A percentile compares a stretch with the other conserved stretches of the same genome.
These are phyloP conservation scores for Flueggea neowawraea DNA, from an alignment of 441 rosid genomes.

Conservation along the genomic window DNA sequence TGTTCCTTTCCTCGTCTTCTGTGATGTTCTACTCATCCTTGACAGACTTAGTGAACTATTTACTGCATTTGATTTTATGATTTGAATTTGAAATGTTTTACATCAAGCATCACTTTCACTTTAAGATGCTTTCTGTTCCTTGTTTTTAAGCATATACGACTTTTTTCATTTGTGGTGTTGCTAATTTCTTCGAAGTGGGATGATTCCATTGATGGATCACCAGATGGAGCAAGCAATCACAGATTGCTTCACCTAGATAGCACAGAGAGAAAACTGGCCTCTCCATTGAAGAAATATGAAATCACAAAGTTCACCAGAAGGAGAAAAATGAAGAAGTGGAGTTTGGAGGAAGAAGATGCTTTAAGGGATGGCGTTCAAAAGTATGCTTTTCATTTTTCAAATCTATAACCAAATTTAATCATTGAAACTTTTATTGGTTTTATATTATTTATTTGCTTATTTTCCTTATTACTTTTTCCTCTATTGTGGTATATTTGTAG, in stretches of 20 bases:
- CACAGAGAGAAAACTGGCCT: slow-evolving; percentile 24
- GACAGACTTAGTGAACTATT: too few relatives aligned
- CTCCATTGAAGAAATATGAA: slow-evolving; percentile 34
- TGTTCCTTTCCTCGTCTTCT: too few relatives aligned
- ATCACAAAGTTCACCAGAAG: slow-evolving; percentile 19
- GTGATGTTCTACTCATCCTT: too few relatives aligned
- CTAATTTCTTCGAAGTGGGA: slow-evolving; percentile 35
- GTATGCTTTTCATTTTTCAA: slow-evolving; percentile 21
- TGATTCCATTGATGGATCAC: slow-evolving; percentile 36
- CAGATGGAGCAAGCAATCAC: slow-evolving; percentile 18
- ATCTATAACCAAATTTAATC: not conserved
- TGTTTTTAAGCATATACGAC: not conserved
- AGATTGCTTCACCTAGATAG: slow-evolving; percentile 21
- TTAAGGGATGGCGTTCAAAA: slow-evolving; percentile 33
- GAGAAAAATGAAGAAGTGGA: slow-evolving; percentile 41
- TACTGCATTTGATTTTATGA: too few relatives aligned
- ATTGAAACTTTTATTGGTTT: not conserved
- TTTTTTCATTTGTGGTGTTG: not conserved
- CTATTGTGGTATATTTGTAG: not conserved
- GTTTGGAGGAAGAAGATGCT: slow-evolving; percentile 48
- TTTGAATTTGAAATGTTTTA: too few relatives aligned
- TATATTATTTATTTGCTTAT: not conserved
- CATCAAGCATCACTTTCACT: too few relatives aligned
- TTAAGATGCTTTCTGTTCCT: not conserved
- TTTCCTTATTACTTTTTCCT: not conserved